A percentile compares a stretch with the other conserved stretches of the same genome.
These are phyloP conservation scores for Aspergillus campestris DNA, from an alignment of 495 filamentous ascomycete species.

Conservation along the genomic window DNA sequence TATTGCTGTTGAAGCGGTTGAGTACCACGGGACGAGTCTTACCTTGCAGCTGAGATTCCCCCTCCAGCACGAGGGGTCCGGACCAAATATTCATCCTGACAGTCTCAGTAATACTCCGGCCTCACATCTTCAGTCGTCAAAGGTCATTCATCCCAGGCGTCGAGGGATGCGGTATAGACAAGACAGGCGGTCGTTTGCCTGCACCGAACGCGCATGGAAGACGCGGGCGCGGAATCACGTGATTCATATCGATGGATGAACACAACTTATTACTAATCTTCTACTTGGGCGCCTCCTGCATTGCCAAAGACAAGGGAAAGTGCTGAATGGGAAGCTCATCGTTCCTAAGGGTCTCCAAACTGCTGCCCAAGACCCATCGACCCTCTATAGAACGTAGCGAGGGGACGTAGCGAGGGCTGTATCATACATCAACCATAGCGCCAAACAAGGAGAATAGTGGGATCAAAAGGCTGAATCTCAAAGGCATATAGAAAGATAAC, in stretches of 20 bases:
- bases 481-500: neutral
- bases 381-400: conserved; percentile 11
- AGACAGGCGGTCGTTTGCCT: neutral
- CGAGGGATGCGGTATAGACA: neutral
- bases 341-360: too few relatives aligned
- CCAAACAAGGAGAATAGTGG: conserved; percentile 1
- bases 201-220: conserved; percentile 4
- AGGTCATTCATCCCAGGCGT: neutral
- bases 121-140: conserved; percentile 4
- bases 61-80: conserved; percentile 23
- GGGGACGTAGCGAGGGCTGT: conserved; percentile 9
- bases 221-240: conserved; percentile 9
- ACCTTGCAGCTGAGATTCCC: conserved; percentile 30
- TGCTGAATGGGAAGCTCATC: neutral
- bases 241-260: neutral
- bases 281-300: neutral
- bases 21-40: conserved; percentile 13
- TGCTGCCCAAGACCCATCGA: neutral
- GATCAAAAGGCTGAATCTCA: conserved; percentile 3
- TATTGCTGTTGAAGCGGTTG: neutral
- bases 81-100: conserved; percentile 34
- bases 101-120: neutral
- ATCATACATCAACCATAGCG: conserved; percentile 16
- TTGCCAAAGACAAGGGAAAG: neutral
- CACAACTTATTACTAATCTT: too few relatives aligned